Conservation (phyloP, 2,329 filamentous ascomycete species). For the Talaromyces verruculosus region DNA sequence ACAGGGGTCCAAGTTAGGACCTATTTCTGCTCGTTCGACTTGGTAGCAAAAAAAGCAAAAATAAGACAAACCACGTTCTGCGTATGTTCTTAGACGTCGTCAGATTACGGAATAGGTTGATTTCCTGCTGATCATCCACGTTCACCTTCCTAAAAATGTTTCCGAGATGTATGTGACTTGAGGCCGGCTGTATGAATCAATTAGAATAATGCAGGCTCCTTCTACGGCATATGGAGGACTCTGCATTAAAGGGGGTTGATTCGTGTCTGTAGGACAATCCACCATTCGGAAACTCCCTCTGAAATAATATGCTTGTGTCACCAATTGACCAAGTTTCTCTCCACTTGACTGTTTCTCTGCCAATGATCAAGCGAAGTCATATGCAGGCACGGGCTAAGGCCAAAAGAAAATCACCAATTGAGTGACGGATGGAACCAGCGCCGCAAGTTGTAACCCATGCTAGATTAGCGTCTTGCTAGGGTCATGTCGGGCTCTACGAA, state of each 20-base stretch:
- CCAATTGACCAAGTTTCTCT: background rate
- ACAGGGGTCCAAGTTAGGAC: background rate
- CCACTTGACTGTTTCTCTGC: background rate
- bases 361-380: background rate
- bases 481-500: background rate
- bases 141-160: background rate
- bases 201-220: background rate
- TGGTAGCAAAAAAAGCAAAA: background rate
- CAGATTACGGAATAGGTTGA: background rate
- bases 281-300: background rate
- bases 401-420: background rate
- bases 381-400: conserved; percentile 6
- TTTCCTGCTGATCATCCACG: background rate
- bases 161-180: conserved; percentile 3
- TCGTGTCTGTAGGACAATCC: background rate
- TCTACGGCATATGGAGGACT: background rate
- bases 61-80: background rate
- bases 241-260: background rate
- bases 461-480: background rate
- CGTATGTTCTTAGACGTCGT: background rate
- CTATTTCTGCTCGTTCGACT: background rate
- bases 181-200: background rate
- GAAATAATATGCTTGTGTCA: background rate
- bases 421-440: background rate
- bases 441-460: background rate